Evolutionary conservation across 177 flowering plant genomes (phyloP), one percentile per base, ranked within the genome.

Genomic region (Vitis hybrid): DNA sequence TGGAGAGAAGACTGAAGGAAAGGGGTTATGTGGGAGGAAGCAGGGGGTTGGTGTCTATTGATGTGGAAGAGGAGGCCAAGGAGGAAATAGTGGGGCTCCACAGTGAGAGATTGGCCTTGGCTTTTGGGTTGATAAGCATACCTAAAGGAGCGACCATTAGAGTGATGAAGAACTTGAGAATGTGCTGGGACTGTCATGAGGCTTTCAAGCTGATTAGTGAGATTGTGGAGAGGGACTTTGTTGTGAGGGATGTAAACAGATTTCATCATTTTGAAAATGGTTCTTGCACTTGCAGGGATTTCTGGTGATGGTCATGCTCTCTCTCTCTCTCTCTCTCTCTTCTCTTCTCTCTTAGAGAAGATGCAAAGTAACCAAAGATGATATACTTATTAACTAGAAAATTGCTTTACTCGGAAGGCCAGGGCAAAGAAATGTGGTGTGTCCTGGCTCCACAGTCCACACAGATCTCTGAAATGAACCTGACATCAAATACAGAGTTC

Each of bases 91-190:
- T 87, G 15, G 63, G 86, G 50, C 69, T 87, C 34, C 91, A 90
- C 65, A 87, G 93, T 67, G 93, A 90, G 78, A 84, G 83, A 77
- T 61, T 90, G 72, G 96, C 96, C 50, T 73, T 87, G 73, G 93
- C 77, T 7, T 90, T 87, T 83, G 83, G 80, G 18, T 77, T 90
- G 79, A 50, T 90, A 59, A 81, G 78, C 67, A 73, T 80, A 60
- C 88, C 92, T 2, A 72, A 74, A 78, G 87, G 86, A 16, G 60
- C 72, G 18, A 82, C 89, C 6, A 84, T 87, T 16, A 80, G 91
- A 72, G 73, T 88, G 60, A 85, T 87, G 86, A 88, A 88, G 82
- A 90, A 88, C 70, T 74, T 87, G 81, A 84, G 95, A 74, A 87
- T 87, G 82, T 88, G 95, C 66, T 57, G 76, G 19, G 89, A 87